These are phyloP conservation scores for Colletotrichum falcatum DNA, from an alignment of 2,329 filamentous ascomycete genomes.

Conservation along the genomic window DNA sequence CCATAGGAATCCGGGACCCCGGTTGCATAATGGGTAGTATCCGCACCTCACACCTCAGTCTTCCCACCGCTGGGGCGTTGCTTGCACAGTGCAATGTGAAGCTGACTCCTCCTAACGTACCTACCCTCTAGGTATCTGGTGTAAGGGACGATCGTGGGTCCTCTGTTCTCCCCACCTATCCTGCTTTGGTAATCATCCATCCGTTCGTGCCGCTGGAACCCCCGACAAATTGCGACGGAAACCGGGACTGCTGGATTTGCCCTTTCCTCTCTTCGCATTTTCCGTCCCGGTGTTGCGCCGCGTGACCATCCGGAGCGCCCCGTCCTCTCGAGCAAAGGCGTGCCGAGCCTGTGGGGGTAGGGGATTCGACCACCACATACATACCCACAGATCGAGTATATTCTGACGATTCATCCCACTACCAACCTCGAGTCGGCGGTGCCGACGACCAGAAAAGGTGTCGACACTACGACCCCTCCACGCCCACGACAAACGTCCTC, in stretches of 20 bases:
- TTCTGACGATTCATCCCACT: background rate
- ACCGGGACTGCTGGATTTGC: background rate
- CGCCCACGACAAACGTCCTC: background rate
- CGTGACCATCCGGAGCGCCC: background rate
- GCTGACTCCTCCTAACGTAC: background rate
- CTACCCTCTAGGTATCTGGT: background rate
- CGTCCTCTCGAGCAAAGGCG: background rate
- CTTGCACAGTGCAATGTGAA: slow-evolving; percentile 8
- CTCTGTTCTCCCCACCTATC: no score
- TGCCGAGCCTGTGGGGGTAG: background rate
- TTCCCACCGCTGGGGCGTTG: slow-evolving; percentile 7
- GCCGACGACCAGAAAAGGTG: slow-evolving; percentile 19
- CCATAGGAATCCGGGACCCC: background rate
- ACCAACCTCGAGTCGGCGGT: slow-evolving; percentile 4
- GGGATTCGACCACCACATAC: background rate
- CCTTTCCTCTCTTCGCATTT: background rate
- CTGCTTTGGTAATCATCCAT: slow-evolving; percentile 35
- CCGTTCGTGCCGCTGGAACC: background rate
- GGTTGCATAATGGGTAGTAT: slow-evolving; percentile 14
- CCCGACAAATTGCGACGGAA: slow-evolving; percentile 16
- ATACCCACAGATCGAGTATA: background rate
- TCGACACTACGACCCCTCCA: slow-evolving; percentile 1
- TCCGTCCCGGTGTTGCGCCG: slow-evolving; percentile 18
- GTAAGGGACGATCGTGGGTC: slow-evolving; percentile 20
- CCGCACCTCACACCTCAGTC: background rate